Conservation (phyloP, 2,329 filamentous ascomycete species). For the Penicillium sp. region DNA sequence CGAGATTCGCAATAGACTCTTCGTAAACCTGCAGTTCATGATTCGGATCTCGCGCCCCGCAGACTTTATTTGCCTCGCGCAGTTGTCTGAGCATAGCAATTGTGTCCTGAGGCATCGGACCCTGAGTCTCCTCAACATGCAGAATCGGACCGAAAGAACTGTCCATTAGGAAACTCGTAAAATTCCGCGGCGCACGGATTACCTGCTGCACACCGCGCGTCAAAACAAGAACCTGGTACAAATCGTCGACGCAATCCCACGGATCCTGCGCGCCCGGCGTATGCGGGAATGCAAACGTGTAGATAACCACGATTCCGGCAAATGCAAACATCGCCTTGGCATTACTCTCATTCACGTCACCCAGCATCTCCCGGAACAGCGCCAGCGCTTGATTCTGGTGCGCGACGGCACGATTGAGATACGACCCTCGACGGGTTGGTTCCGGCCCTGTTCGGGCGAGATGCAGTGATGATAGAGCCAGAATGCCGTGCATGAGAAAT, state of each 20-base stretch:
- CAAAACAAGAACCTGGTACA: constrained; percentile 35
- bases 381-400: constrained; percentile 37
- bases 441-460: constrained; percentile 32
- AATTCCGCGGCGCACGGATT: constrained; percentile 24
- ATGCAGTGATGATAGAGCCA: constrained; percentile 36
- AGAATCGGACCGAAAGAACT: constrained; percentile 31
- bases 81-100: constrained; percentile 21
- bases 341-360: constrained; percentile 35
- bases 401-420: constrained; percentile 37
- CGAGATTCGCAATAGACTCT: constrained; percentile 27
- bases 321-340: constrained; percentile 44
- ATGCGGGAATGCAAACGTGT: constrained; percentile 39
- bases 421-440: constrained; percentile 22
- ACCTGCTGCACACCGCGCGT: constrained; percentile 37
- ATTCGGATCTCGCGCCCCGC: constrained; percentile 15
- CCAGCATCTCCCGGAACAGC: constrained; percentile 34
- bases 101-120: constrained; percentile 22
- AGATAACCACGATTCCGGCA: constrained; percentile 37
- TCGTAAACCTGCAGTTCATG: constrained; percentile 28
- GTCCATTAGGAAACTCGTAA: constrained; percentile 23
- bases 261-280: constrained; percentile 27
- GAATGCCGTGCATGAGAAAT: constrained; percentile 39
- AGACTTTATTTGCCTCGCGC: constrained; percentile 28
- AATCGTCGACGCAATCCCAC: constrained; percentile 31
- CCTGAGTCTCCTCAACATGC: constrained; percentile 23